phyloP scores from a whole-genome alignment of 148 eudicot species.

The Oxyria digyna region DNA sequence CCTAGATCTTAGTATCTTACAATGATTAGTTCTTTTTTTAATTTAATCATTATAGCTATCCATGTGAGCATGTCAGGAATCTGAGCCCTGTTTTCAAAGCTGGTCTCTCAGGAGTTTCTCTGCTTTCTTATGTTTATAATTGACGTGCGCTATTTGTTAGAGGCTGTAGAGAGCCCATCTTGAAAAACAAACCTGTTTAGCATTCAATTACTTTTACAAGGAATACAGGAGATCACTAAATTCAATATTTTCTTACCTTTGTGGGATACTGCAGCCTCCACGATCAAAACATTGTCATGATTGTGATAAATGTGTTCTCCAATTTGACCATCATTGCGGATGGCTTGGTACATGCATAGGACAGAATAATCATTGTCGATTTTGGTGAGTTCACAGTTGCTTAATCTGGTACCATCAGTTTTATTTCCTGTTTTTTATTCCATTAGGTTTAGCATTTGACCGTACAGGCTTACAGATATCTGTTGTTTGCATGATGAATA shows the following conservation, averaged over 20 bases:
- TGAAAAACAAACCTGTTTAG: neutral
- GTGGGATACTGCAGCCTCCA: slow-evolving; percentile 68
- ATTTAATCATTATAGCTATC: neutral
- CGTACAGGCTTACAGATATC: neutral
- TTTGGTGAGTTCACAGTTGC: slow-evolving; percentile 52
- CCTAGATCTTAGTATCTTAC: neutral
- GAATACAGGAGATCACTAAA: neutral
- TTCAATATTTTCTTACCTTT: neutral
- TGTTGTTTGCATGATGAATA: neutral
- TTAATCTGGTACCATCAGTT: neutral
- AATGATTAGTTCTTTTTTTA: neutral
- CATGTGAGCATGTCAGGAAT: neutral
- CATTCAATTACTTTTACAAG: neutral
- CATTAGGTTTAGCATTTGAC: neutral
- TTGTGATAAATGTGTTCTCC: slow-evolving; percentile 94
- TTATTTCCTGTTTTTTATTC: neutral
- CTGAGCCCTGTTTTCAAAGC: neutral
- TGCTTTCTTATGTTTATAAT: neutral
- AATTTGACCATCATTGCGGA: slow-evolving; percentile 98
- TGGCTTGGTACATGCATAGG: slow-evolving; percentile 99
- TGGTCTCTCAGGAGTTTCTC: neutral
- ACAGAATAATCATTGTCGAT: slow-evolving; percentile 86
- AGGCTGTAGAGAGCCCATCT: neutral
- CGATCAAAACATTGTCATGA: slow-evolving; percentile 95
- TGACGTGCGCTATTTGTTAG: neutral